phyloP scores from a whole-genome alignment of 768 basidiomycete genomes.

The Roridomyces roridus region DNA sequence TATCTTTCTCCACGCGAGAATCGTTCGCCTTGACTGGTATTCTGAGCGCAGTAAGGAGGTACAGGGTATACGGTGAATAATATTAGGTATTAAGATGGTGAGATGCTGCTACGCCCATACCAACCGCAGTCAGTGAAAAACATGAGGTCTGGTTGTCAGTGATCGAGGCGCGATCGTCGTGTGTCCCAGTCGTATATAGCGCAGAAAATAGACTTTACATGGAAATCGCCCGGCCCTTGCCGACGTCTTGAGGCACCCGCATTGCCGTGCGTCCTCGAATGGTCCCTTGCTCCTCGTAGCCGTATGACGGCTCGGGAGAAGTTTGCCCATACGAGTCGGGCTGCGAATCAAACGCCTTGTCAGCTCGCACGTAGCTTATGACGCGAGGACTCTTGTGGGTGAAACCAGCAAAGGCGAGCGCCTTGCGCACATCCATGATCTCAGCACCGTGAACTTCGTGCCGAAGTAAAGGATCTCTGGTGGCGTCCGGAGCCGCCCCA shows the following conservation, averaged over 20 bases:
- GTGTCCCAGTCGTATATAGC: slow-evolving; percentile 19
- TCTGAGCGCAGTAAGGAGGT: too few relatives aligned
- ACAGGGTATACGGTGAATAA: not conserved
- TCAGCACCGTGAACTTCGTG: slow-evolving; percentile 86
- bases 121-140: not conserved
- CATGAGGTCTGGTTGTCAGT: not conserved
- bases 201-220: slow-evolving; percentile 57
- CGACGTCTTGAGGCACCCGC: slow-evolving; percentile 65
- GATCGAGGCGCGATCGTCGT: not conserved
- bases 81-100: slow-evolving; percentile 12
- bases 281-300: slow-evolving; percentile 35
- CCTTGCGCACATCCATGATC: slow-evolving; percentile 90
- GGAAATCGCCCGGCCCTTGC: slow-evolving; percentile 83
- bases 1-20: not conserved
- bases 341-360: slow-evolving; percentile 70
- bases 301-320: slow-evolving; percentile 31
- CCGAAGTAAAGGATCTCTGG: slow-evolving; percentile 87
- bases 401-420: slow-evolving; percentile 89
- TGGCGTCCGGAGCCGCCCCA: slow-evolving; percentile 82
- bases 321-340: slow-evolving; percentile 54
- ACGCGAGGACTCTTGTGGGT: slow-evolving; percentile 88
- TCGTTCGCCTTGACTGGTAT: not conserved
- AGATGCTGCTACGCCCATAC: slow-evolving; percentile 1
- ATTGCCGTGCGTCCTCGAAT: slow-evolving; percentile 70
- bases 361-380: slow-evolving; percentile 77